Conservation (phyloP, 768 basidiomycete species). For the Phallus indusiatus region DNA sequence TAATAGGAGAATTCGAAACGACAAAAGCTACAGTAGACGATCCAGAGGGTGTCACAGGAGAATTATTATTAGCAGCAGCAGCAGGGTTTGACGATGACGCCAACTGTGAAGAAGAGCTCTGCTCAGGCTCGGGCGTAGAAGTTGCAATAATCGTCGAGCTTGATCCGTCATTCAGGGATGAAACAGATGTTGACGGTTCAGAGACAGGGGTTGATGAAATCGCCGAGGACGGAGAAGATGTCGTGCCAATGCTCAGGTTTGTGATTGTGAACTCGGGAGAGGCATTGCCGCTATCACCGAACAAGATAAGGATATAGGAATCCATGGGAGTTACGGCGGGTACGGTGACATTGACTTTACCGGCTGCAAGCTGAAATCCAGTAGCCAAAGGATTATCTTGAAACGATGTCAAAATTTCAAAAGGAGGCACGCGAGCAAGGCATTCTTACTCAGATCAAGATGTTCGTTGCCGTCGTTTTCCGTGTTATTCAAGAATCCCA, state of each 20-base stretch:
- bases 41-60: not conserved
- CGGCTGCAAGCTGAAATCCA: slow-evolving; percentile 42
- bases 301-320: slow-evolving; percentile 52
- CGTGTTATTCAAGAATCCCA: slow-evolving; percentile 33
- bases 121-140: not conserved
- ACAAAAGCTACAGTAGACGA: not conserved
- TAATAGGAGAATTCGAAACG: not conserved
- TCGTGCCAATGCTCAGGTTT: slow-evolving; percentile 1
- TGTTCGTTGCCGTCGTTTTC: slow-evolving; percentile 35
- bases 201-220: not conserved
- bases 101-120: not conserved
- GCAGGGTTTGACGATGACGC: not conserved
- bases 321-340: slow-evolving; percentile 34
- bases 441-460: slow-evolving; percentile 36
- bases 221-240: not conserved
- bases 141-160: not conserved
- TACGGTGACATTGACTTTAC: slow-evolving; percentile 40
- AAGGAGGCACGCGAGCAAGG: not conserved
- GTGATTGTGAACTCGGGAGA: slow-evolving; percentile 52
- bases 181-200: not conserved
- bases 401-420: not conserved
- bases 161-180: not conserved
- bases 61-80: not conserved
- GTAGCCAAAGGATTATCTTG: slow-evolving; percentile 46
- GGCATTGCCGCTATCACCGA: slow-evolving; percentile 59